phyloP scores from a whole-genome alignment of 176 grass and related monocot species.

The bread wheat (Triticum aestivum) region IWGSC_CS_RefSeq_v2.1 NC_057806.1:594510893-594511392 shows the following conservation, averaged over 20 bases:
- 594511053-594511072: background rate
- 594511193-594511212: conserved; percentile 58
- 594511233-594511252: too few relatives aligned
- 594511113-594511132: background rate
- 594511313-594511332: background rate
- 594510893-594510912: background rate
- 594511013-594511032: background rate
- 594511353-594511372: background rate
- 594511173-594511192: background rate
- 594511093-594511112: background rate
- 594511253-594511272: too few relatives aligned
- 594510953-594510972: background rate
- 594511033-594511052: background rate
- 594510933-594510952: conserved; percentile 18
- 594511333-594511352: background rate
- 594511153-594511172: background rate
- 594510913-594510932: background rate
- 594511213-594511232: background rate
- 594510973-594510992: background rate
- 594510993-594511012: conserved; percentile 19
- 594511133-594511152: background rate
- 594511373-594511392: background rate
- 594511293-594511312: background rate
- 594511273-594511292: background rate
- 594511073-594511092: background rate